Percentiles rank a stretch among this genome's conserved stretches.
These are phyloP conservation scores for Ganoderma leucocontextum DNA, from an alignment of 1,284 basidiomycete genomes.

Conservation along the genomic window DNA sequence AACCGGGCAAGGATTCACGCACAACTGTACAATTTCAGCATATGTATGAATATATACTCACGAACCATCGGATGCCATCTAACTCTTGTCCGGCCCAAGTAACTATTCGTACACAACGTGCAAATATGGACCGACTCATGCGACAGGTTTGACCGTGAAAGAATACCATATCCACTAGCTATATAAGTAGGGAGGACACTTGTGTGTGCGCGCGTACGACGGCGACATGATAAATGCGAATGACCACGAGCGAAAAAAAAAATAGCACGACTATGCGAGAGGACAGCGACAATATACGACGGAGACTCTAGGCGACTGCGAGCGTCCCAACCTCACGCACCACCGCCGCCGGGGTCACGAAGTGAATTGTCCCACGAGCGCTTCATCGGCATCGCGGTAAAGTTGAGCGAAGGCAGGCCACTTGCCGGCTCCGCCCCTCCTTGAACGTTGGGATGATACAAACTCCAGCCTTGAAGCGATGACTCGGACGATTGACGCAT, in stretches of 20 bases:
- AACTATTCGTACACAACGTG: neutral
- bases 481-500: slow-evolving; percentile 26
- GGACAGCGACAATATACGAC: slow-evolving; percentile 8
- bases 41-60: slow-evolving; percentile 24
- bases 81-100: neutral
- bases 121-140: neutral
- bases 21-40: slow-evolving; percentile 10
- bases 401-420: slow-evolving; percentile 1
- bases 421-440: neutral
- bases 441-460: slow-evolving; percentile 19
- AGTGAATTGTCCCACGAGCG: slow-evolving; percentile 25
- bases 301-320: neutral
- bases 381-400: slow-evolving; percentile 23
- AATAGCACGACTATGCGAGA: slow-evolving; percentile 15
- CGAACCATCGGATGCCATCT: neutral
- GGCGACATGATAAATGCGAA: neutral
- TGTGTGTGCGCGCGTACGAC: neutral
- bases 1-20: slow-evolving; percentile 6
- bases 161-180: neutral
- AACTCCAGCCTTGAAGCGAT: slow-evolving; percentile 31
- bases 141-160: neutral
- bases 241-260: slow-evolving; percentile 1
- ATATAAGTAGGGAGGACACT: neutral
- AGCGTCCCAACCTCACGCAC: slow-evolving; percentile 7
- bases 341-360: slow-evolving; percentile 26